Percentiles rank a stretch among this genome's conserved stretches.
phyloP scores from a whole-genome alignment of 768 basidiomycete species.

The Rhizopogon rudus region DNA sequence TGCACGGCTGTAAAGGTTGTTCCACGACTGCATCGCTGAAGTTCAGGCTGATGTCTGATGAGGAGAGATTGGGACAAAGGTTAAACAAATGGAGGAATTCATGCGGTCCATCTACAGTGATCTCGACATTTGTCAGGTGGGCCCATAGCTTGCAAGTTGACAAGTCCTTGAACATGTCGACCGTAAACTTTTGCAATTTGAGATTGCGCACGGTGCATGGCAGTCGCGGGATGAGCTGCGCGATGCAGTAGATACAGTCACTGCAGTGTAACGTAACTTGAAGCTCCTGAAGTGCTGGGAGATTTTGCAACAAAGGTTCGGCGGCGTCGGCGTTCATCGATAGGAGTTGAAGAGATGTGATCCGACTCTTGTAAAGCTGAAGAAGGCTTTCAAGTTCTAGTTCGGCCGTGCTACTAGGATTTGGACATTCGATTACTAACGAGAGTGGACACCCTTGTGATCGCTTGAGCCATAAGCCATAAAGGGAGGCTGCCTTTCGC shows the following conservation, averaged over 20 bases:
- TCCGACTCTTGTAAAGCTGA: slow-evolving; percentile 10
- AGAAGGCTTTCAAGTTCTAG: slow-evolving; percentile 1
- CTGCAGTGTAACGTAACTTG: slow-evolving; percentile 9
- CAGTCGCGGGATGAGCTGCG: neutral
- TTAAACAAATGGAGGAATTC: slow-evolving; percentile 7
- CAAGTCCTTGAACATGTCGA: slow-evolving; percentile 1
- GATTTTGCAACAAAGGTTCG: slow-evolving; percentile 1
- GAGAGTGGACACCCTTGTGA: slow-evolving; percentile 12
- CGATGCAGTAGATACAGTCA: too few relatives aligned
- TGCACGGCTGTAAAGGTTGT: neutral
- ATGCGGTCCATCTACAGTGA: neutral
- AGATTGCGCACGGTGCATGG: neutral
- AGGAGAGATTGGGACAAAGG: slow-evolving; percentile 15
- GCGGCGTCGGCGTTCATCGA: too few relatives aligned
- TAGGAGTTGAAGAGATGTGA: too few relatives aligned
- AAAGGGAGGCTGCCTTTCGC: slow-evolving; percentile 5
- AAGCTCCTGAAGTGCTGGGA: slow-evolving; percentile 14
- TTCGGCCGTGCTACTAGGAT: too few relatives aligned
- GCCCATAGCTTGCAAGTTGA: slow-evolving; percentile 7
- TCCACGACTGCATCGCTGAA: neutral
- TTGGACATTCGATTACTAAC: slow-evolving; percentile 6
- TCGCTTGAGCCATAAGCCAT: slow-evolving; percentile 5
- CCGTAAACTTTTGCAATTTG: too few relatives aligned
- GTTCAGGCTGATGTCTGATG: slow-evolving; percentile 5
- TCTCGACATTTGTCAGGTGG: slow-evolving; percentile 12